Conservation (phyloP, 352 stramenopile species). For the Globisporangium spiculum region DNA sequence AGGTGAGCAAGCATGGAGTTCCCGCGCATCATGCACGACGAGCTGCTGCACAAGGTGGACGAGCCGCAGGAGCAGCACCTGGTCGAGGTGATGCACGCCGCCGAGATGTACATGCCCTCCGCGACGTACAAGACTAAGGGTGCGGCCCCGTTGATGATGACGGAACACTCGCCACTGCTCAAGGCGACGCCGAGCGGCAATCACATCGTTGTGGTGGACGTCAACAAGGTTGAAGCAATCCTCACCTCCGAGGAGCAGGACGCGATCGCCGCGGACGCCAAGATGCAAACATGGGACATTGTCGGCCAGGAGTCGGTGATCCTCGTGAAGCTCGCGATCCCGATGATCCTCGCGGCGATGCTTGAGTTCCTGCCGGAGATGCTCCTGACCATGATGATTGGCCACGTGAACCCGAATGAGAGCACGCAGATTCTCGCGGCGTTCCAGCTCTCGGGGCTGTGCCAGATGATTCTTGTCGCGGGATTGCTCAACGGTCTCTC, state of each 20-base stretch:
- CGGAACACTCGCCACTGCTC: conserved; percentile 7
- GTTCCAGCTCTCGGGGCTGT: too few relatives aligned
- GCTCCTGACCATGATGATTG: too few relatives aligned
- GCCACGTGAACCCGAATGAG: too few relatives aligned
- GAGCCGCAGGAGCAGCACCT: conserved; percentile 36
- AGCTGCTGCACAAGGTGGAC: conserved; percentile 47
- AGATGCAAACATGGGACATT: conserved; percentile 31
- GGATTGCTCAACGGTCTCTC: conserved; percentile 23
- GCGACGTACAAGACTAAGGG: neutral
- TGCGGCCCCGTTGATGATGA: neutral
- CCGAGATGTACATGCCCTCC: conserved; percentile 13
- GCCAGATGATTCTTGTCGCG: neutral
- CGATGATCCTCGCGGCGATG: conserved; percentile 5
- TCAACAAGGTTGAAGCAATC: conserved; percentile 30
- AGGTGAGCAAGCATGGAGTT: conserved; percentile 34
- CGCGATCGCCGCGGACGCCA: conserved; percentile 22
- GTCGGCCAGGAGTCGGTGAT: conserved; percentile 28
- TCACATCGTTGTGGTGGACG: conserved; percentile 20
- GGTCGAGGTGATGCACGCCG: conserved; percentile 19
- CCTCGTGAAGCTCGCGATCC: conserved; percentile 15
- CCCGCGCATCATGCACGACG: conserved; percentile 44
- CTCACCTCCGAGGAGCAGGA: conserved; percentile 38
- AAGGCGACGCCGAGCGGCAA: conserved; percentile 11
- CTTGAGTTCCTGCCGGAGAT: too few relatives aligned
- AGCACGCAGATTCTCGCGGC: too few relatives aligned